These are phyloP conservation scores for Pythium chondricola DNA, from an alignment of 352 stramenopile species.

Conservation along the genomic window DNA sequence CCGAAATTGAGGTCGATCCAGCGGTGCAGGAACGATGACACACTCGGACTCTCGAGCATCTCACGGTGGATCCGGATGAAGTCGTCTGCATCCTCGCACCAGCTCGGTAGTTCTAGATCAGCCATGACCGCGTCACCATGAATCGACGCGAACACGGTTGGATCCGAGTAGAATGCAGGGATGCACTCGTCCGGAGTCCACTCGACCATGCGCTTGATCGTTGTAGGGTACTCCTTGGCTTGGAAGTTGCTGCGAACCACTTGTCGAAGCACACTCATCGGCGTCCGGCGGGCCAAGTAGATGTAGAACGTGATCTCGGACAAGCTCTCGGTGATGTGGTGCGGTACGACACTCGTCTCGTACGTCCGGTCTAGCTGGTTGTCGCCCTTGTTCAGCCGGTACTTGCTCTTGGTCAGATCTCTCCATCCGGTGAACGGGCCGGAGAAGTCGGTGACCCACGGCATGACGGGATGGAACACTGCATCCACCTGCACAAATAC, in stretches of 20 bases:
- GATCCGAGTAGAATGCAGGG: conserved; percentile 91
- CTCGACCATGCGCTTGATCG: conserved; percentile 86
- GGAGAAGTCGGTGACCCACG: conserved; percentile 94
- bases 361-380: conserved; percentile 89
- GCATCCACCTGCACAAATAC: conserved; percentile 37
- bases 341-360: conserved; percentile 73
- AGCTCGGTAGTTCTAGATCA: conserved; percentile 66
- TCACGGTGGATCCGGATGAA: conserved; percentile 89
- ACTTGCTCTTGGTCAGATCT: conserved; percentile 91
- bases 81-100: conserved; percentile 48
- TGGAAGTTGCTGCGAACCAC: conserved; percentile 92
- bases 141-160: conserved; percentile 78
- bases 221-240: conserved; percentile 90
- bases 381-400: conserved; percentile 93
- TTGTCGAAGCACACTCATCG: conserved; percentile 71
- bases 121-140: conserved; percentile 63
- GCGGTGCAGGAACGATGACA: conserved; percentile 81
- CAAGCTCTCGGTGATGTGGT: conserved; percentile 94
- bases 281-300: conserved; percentile 90
- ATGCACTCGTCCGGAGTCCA: conserved; percentile 97
- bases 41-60: conserved; percentile 89
- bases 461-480: conserved; percentile 91
- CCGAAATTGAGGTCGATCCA: conserved; percentile 98
- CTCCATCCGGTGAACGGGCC: conserved; percentile 56
- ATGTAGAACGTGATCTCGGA: conserved; percentile 96